A percentile compares a stretch with the other conserved stretches of the same genome.
These are phyloP conservation scores for Lipomyces kockii DNA, from an alignment of 805 yeast species.

Conservation along the genomic window DNA sequence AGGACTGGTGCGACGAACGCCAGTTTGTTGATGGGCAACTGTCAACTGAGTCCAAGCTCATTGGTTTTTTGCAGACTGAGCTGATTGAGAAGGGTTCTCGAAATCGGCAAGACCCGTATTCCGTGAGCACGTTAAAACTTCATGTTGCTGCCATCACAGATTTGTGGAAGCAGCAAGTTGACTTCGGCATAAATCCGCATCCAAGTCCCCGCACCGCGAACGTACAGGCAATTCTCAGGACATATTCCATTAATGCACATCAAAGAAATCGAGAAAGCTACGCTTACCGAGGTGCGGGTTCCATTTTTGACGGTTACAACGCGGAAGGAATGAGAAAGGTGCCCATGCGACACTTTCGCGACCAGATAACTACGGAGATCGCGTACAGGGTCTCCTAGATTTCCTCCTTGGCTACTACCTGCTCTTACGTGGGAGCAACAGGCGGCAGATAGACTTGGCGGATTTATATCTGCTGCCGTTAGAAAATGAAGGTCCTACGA, in stretches of 20 bases:
- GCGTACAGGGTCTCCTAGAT: too few species aligned
- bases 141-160: slow-evolving; percentile 3
- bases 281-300: neutral
- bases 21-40: slow-evolving; percentile 5
- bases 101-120: neutral
- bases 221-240: neutral
- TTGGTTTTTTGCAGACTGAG: neutral
- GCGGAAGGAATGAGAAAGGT: neutral
- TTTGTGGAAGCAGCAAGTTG: slow-evolving; percentile 4
- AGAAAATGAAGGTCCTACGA: too few species aligned
- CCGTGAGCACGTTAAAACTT: neutral
- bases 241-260: neutral
- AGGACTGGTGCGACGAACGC: slow-evolving; percentile 1
- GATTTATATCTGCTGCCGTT: too few species aligned
- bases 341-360: too few species aligned
- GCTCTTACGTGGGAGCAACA: too few species aligned
- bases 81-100: neutral
- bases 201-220: neutral
- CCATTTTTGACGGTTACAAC: neutral
- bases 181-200: neutral
- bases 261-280: neutral
- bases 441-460: too few species aligned
- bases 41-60: neutral
- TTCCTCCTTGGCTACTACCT: too few species aligned
- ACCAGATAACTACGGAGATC: too few species aligned